These are phyloP conservation scores for Arthrobotrys megalospora DNA, from an alignment of 2,329 filamentous ascomycete genomes.

Conservation along the genomic window DNA sequence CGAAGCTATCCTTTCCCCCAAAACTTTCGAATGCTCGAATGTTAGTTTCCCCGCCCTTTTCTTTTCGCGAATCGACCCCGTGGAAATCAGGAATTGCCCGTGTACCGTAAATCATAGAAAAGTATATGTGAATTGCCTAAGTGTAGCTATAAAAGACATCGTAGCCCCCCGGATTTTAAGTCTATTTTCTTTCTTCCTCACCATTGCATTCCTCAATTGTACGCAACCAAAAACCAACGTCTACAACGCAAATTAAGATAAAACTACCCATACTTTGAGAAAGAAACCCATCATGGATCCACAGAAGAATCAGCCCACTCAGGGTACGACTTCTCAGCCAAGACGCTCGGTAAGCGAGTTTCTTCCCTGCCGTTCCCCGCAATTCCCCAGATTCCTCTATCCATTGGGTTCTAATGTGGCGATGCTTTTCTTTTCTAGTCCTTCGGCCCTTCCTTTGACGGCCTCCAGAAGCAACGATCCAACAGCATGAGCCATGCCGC, in stretches of 20 bases:
- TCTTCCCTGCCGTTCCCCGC: conserved; percentile 37
- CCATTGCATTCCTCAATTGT: background rate
- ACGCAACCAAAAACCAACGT: conserved; percentile 15
- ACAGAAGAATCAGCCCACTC: conserved; percentile 29
- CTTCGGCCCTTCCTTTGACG: conserved; percentile 35
- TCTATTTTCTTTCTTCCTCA: background rate
- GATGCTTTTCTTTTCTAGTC: conserved; percentile 19
- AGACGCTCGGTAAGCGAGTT: conserved; percentile 58
- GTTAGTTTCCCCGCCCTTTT: conserved; percentile 11
- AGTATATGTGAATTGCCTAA: conserved; percentile 10
- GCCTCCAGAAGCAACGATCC: conserved; percentile 45
- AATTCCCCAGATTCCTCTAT: conserved; percentile 11
- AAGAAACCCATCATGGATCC: conserved; percentile 30
- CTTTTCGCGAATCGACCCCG: conserved; percentile 42
- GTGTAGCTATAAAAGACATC: conserved; percentile 36
- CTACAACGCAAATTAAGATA: conserved; percentile 32
- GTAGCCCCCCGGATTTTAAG: background rate
- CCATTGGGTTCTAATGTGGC: conserved; percentile 13
- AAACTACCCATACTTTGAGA: conserved; percentile 1
- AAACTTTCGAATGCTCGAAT: conserved; percentile 31
- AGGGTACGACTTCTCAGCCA: conserved; percentile 6
- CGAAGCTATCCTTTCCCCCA: background rate
- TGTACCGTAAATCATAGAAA: conserved; percentile 40
- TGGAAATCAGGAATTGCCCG: conserved; percentile 48
- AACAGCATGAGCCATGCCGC: conserved; percentile 55